These are phyloP conservation scores for Sporothrix phasma DNA, from an alignment of 2,329 filamentous ascomycete genomes.

Conservation along the genomic window DNA sequence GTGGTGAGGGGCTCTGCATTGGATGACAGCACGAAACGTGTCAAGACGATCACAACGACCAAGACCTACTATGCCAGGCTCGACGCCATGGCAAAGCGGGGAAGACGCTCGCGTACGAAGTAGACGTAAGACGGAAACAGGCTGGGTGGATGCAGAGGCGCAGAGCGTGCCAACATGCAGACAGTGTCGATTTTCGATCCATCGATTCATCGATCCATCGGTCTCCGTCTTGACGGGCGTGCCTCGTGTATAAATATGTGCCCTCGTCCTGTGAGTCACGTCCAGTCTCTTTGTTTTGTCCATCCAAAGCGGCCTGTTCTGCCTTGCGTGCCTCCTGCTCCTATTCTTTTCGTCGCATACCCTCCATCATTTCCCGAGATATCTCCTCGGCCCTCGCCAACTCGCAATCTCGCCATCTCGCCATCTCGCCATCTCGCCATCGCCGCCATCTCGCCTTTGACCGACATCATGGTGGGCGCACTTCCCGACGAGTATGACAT, in stretches of 20 bases:
- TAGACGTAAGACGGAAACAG: too few species aligned
- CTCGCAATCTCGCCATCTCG: background rate
- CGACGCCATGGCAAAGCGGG: too few species aligned
- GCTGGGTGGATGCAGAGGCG: too few species aligned
- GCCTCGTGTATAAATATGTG: slow-evolving; percentile 6
- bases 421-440: background rate
- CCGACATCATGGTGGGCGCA: slow-evolving; percentile 10
- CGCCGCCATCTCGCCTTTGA: background rate
- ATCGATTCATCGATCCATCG: too few species aligned
- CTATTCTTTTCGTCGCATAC: too few species aligned
- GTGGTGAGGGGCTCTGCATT: background rate
- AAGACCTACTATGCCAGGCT: too few species aligned
- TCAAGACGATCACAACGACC: background rate
- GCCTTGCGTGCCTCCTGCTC: background rate
- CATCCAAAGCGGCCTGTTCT: background rate
- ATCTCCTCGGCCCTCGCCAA: too few species aligned
- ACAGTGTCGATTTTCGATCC: too few species aligned
- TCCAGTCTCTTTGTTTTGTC: background rate
- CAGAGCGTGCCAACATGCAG: too few species aligned
- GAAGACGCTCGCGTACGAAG: too few species aligned
- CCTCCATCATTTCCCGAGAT: too few species aligned
- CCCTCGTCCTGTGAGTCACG: background rate
- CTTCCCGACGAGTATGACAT: slow-evolving; percentile 72
- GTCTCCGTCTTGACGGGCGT: too few species aligned
- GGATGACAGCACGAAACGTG: background rate